Percentiles rank a stretch among this genome's conserved stretches.
Evolutionary conservation across 352 stramenopile species (phyloP).

Genomic region (Globisporangium heterothallicum): DNA sequence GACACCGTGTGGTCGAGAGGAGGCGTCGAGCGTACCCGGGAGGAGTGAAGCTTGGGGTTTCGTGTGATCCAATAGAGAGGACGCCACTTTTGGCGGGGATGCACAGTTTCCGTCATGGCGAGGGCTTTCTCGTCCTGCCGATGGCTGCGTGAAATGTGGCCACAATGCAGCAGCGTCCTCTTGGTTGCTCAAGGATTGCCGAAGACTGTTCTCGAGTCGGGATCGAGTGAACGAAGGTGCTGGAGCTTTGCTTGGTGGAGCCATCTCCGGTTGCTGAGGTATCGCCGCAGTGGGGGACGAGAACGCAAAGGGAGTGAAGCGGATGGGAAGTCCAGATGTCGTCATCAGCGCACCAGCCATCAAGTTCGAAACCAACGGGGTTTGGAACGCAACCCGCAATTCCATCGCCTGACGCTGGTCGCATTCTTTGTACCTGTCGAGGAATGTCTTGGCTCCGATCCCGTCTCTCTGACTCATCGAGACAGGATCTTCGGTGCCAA

Average conservation of each 20-base stretch:
- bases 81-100: not conserved
- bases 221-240: constrained; percentile 3
- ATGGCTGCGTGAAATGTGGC: not conserved
- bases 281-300: not conserved
- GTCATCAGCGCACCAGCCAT: not conserved
- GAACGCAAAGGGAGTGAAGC: not conserved
- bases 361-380: constrained; percentile 8
- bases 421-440: constrained; percentile 43
- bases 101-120: not conserved
- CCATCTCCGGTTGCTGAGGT: not conserved
- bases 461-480: constrained; percentile 7
- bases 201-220: constrained; percentile 13
- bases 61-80: not conserved
- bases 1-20: too few relatives aligned
- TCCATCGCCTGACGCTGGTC: constrained; percentile 22
- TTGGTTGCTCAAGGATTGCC: constrained; percentile 10
- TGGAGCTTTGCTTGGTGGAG: not conserved
- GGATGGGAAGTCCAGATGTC: not conserved
- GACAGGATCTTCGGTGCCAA: constrained; percentile 17
- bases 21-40: too few relatives aligned
- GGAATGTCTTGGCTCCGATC: constrained; percentile 29
- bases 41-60: not conserved
- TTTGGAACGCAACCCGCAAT: constrained; percentile 1
- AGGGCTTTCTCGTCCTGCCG: not conserved
- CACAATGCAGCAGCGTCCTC: constrained; percentile 1